Conservation (phyloP, 257 asterid genomes). For the Asclepias syriaca region DNA sequence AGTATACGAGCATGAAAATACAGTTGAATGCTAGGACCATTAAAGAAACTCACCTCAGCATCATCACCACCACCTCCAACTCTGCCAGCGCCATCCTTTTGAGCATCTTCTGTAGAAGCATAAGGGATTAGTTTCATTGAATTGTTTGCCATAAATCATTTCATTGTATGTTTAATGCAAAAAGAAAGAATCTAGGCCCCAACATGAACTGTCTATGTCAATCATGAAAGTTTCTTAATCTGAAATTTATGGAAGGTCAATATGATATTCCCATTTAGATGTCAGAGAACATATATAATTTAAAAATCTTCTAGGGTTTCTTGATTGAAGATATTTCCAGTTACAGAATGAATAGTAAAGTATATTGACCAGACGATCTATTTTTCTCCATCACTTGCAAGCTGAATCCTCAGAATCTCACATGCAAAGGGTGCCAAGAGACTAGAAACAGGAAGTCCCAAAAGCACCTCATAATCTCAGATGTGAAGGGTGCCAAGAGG, state of each 20-base stretch:
- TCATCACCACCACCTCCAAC: slow-evolving; percentile 55
- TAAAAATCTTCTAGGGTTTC: neutral
- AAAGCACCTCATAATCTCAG: neutral
- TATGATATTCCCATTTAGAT: neutral
- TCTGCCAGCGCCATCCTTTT: slow-evolving; percentile 45
- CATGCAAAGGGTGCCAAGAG: neutral
- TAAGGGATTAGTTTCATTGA: slow-evolving; percentile 6
- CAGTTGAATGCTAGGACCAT: neutral
- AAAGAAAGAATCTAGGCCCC: neutral
- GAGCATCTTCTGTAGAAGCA: slow-evolving; percentile 49
- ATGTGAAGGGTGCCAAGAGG: neutral
- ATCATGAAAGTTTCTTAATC: neutral
- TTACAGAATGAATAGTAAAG: neutral
- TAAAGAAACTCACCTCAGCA: slow-evolving; percentile 47
- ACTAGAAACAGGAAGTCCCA: neutral
- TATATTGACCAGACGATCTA: neutral
- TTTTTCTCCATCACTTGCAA: neutral
- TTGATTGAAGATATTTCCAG: neutral
- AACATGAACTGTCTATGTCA: neutral
- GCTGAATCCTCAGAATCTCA: neutral
- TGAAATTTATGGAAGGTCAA: neutral
- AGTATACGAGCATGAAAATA: neutral
- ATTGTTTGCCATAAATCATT: neutral
- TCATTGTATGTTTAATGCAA: neutral
- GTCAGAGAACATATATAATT: neutral